phyloP scores from a whole-genome alignment of 2,329 filamentous ascomycete genomes.

The Chalara sp. region DNA sequence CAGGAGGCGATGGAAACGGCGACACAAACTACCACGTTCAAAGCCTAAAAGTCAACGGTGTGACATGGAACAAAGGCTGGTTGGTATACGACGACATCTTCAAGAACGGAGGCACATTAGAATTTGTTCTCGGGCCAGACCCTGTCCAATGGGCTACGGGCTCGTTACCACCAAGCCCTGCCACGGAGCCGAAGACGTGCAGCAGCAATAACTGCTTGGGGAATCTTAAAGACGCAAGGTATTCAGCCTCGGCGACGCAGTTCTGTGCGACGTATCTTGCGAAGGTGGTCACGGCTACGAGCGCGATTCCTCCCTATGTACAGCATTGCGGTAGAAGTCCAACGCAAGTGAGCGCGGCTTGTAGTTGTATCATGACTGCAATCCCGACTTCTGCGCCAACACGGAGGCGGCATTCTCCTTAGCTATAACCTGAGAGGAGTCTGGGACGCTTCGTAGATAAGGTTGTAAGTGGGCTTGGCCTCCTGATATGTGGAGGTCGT shows the following conservation, averaged over 20 bases:
- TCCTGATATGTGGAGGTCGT: too few species aligned
- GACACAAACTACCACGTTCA: slow-evolving; percentile 53
- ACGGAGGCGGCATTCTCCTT: too few species aligned
- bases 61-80: slow-evolving; percentile 57
- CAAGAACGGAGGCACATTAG: slow-evolving; percentile 52
- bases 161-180: slow-evolving; percentile 54
- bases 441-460: too few species aligned
- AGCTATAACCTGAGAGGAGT: too few species aligned
- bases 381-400: neutral
- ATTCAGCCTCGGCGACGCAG: slow-evolving; percentile 1
- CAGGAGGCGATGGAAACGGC: slow-evolving; percentile 39
- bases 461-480: too few species aligned
- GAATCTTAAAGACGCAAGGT: slow-evolving; percentile 2
- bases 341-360: slow-evolving; percentile 6
- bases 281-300: neutral
- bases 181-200: slow-evolving; percentile 18
- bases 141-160: slow-evolving; percentile 52
- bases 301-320: slow-evolving; percentile 1
- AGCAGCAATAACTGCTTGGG: slow-evolving; percentile 8
- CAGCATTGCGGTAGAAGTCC: slow-evolving; percentile 2
- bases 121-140: slow-evolving; percentile 53
- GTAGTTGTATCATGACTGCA: slow-evolving; percentile 6
- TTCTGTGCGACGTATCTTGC: slow-evolving; percentile 8
- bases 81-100: slow-evolving; percentile 62
- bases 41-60: slow-evolving; percentile 57